phyloP scores from a whole-genome alignment of 768 basidiomycete species.

The Neoboletus magnificus region DNA sequence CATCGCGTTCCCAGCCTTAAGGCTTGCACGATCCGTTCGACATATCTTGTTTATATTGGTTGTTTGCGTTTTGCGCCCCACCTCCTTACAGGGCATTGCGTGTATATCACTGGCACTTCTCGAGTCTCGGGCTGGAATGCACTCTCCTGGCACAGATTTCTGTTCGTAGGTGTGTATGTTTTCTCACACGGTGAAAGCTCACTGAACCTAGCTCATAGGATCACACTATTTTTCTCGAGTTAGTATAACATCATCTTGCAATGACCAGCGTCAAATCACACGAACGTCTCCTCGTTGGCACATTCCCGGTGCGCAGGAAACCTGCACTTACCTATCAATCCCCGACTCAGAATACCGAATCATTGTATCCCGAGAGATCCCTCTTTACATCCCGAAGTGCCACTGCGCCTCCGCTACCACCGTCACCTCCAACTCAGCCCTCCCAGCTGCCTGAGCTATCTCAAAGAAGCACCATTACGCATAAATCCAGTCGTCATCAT shows the following conservation, averaged over 20 bases:
- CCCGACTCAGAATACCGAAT: conserved; percentile 39
- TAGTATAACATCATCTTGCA: conserved; percentile 9
- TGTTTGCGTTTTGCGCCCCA: conserved; percentile 8
- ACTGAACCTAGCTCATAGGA: conserved; percentile 9
- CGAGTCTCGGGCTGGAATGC: conserved; percentile 22
- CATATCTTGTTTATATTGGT: conserved; percentile 25
- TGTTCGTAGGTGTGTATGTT: conserved; percentile 21
- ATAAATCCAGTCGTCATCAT: conserved; percentile 17
- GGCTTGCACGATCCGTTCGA: conserved; percentile 8
- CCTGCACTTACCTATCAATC: conserved; percentile 58
- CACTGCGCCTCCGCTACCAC: conserved; percentile 11
- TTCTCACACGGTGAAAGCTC: background rate
- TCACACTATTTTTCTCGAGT: conserved; percentile 6
- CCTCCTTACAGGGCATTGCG: conserved; percentile 6
- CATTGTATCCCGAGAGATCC: conserved; percentile 20
- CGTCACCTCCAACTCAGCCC: conserved; percentile 12
- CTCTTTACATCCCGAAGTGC: conserved; percentile 16
- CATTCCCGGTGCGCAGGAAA: conserved; percentile 47
- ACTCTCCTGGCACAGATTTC: conserved; percentile 8
- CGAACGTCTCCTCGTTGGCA: conserved; percentile 5
- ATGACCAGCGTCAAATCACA: conserved; percentile 26
- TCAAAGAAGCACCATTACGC: conserved; percentile 12
- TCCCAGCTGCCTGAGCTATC: conserved; percentile 12
- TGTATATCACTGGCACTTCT: conserved; percentile 12
- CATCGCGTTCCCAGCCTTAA: conserved; percentile 5